Base-by-base conservation (phyloP, 352 stramenopile species). In the Phytophthora lateralis region DNA sequence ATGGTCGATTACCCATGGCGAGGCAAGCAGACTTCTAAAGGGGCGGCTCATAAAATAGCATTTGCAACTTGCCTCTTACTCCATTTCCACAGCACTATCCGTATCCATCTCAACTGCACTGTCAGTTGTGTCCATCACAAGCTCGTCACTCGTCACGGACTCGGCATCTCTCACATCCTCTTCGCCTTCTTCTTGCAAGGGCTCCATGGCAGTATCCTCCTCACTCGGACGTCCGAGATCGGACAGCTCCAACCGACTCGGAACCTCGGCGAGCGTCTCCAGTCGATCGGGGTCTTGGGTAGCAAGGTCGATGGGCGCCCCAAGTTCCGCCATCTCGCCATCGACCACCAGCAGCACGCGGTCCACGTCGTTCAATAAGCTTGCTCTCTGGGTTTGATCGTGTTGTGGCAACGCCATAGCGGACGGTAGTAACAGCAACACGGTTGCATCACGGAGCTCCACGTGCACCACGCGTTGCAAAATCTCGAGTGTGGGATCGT, bases 351-450 rank as follows among this genome's bases (percentile, higher is more conserved):
- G 97, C 35, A 99, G 74, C 45, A 99, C 95, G 12, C 83, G 82
- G 69, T 99, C 96, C 43, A 93, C 97, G 71, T 99, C 96, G 49
- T 99, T 97, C 61, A 99, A 94, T 27, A 75, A 35, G 9, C 38
- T 41, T 39, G 52, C 47, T 58, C 62, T 57, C 14, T 70, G 66
- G 4, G 30, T 44, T 52, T 72, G 62, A 18, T 72, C 67, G 8
- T 62, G 53, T 29, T 72, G 63, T 39, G 53, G 43, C 1, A 57
- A 72, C n/a, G 43, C 41, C n/a, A 47, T 59, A 45, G 66, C 41
- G 15, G 97, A 98, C 58, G 99, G 90, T 15, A 99, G 73, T 55
- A 99, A 97, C 3, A 96, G 98, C 20, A 99, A 58, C 18, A 99
- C 76, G 1, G 98, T 99, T 44, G 90, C 97, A 34, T 89, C 60